Base-by-base conservation (phyloP, 192 early-diverging fungal genomes). In the Dimargaris verticillata region DNA sequence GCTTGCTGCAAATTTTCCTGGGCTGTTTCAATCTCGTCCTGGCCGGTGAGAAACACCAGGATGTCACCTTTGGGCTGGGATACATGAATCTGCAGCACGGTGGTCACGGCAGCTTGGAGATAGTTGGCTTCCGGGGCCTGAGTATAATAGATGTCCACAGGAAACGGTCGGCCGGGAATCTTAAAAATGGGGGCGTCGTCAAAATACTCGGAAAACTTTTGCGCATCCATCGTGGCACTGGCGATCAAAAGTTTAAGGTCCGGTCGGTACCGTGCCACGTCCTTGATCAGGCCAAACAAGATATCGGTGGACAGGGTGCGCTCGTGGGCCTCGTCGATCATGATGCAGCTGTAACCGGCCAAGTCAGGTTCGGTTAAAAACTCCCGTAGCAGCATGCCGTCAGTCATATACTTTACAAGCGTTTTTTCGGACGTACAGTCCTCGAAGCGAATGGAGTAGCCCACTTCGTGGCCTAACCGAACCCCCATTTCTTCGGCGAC, bases 311-410 rank as follows among this genome's bases (percentile, higher is more conserved):
- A 88, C 60, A 99, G 69, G 14, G 93, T 95, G 49, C 96, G 81
- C 67, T 99, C 96, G 74, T 99, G 96, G 48, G 93, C 94, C 68
- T 99, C 96, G 69, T 99, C 96, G 60, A 99, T 95, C 68, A 99
- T 99, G 60, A 99, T 71, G 60, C 88, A 89, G 42, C 80, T 87
- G 69, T 99, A 99, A 18, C 79, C 79, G 20, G 77, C 83, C 53
- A 99, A 74, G 66, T 95, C 91, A 0, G 95, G 93, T 66, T 95
- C 93, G 6, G 91, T 92, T 78, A 99, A 80, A 63, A 95, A 99
- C 71, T 99, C 96, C 51, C 96, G 80, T 22, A 99, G 80, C 24
- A 99, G 74, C 88, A 95, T 89, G 55, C 96, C 96, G 69, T 97
- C 96, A 0, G 96, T 99, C 96, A 99, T 97, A 63, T 97, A 97